Conservation (phyloP, 2,329 filamentous ascomycete species). For the Metarhizium album region DNA sequence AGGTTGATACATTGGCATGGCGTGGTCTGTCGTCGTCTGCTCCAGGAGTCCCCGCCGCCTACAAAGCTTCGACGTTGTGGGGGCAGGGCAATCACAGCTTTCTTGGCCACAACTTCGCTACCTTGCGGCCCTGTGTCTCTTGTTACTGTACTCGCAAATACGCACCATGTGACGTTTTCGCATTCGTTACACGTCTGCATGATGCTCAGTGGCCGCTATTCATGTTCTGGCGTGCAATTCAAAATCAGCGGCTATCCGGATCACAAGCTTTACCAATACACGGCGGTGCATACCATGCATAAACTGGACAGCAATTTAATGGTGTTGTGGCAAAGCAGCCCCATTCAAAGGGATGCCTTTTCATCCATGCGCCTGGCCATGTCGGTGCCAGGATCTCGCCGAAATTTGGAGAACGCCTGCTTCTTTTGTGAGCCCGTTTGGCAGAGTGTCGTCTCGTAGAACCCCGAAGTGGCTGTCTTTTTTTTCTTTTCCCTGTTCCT, state of each 20-base stretch:
- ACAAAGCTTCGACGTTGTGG: neutral
- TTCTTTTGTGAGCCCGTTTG: neutral
- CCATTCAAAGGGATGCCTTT: neutral
- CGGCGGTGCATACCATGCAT: neutral
- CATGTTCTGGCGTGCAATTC: neutral
- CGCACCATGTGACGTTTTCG: too few species aligned
- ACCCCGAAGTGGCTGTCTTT: neutral
- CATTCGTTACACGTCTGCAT: slow-evolving; percentile 1
- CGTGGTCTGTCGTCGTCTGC: neutral
- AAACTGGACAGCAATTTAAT: neutral
- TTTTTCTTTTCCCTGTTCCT: too few species aligned
- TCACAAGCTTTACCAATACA: neutral
- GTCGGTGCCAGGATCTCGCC: neutral
- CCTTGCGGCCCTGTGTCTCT: neutral
- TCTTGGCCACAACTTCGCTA: neutral
- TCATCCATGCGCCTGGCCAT: neutral
- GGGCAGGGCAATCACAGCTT: neutral
- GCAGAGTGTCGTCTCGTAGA: neutral
- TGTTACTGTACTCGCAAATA: neutral
- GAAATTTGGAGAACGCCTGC: neutral
- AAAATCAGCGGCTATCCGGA: neutral
- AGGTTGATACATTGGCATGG: neutral
- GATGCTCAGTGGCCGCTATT: neutral
- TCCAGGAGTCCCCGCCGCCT: neutral
- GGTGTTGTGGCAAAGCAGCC: neutral